Percentiles rank a stretch among this genome's conserved stretches.
phyloP scores from a whole-genome alignment of 768 basidiomycete species.

The Suillus occidentalis region DNA sequence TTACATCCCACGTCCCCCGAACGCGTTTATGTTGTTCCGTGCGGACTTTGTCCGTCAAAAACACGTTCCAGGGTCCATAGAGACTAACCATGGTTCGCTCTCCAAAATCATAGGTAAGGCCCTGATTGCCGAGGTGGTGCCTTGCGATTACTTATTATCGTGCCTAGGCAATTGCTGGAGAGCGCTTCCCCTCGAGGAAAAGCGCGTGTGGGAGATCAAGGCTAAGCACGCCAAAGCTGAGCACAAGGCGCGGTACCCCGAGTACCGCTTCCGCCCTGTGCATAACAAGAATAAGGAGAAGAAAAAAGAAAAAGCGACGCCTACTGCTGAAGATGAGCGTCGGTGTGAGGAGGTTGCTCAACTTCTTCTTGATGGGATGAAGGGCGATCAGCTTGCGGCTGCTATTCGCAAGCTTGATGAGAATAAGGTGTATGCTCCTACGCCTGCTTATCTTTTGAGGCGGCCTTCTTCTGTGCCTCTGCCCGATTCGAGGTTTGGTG shows the following conservation, averaged over 20 bases:
- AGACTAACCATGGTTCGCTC: slow-evolving; percentile 48
- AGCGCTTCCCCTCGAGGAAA: slow-evolving; percentile 67
- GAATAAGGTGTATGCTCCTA: slow-evolving; percentile 13
- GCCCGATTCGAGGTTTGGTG: slow-evolving; percentile 39
- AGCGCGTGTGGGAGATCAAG: slow-evolving; percentile 67
- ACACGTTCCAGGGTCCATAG: slow-evolving; percentile 51
- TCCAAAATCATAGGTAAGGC: slow-evolving; percentile 46
- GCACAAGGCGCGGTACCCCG: slow-evolving; percentile 67
- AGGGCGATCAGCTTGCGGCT: slow-evolving; percentile 64
- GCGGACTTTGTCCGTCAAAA: slow-evolving; percentile 41
- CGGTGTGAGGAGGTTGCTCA: slow-evolving; percentile 57
- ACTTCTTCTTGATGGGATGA: slow-evolving; percentile 65
- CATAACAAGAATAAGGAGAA: slow-evolving; percentile 48
- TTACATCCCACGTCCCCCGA: slow-evolving; percentile 29
- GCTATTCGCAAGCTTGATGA: slow-evolving; percentile 57
- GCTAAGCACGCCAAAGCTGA: slow-evolving; percentile 75
- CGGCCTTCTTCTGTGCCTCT: slow-evolving; percentile 67
- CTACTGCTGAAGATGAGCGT: slow-evolving; percentile 28
- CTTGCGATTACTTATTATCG: not conserved
- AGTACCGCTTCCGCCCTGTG: slow-evolving; percentile 52
- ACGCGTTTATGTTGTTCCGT: slow-evolving; percentile 39
- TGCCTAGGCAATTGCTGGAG: slow-evolving; percentile 57
- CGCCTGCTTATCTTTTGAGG: slow-evolving; percentile 40
- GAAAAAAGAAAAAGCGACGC: slow-evolving; percentile 31
- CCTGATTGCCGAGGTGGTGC: not conserved